Evolutionary conservation across 2,329 filamentous ascomycete species (phyloP).

Genomic region (Pseudofabraea citricarpa): DNA sequence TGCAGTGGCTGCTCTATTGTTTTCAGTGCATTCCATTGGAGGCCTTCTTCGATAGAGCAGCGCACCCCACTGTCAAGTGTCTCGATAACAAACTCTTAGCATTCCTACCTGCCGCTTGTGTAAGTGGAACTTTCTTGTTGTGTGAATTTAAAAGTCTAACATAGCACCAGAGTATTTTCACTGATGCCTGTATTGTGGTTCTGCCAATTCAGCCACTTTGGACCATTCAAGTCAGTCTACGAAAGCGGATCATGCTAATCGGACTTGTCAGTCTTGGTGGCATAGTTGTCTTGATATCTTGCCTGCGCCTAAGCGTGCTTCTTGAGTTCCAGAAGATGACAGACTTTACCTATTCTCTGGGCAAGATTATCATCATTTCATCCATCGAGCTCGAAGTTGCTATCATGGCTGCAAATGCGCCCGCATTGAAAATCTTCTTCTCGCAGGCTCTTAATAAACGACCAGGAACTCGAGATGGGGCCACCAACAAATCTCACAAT

Average conservation of each 20-base stretch:
- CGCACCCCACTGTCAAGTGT: constrained; percentile 20
- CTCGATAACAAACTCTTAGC: constrained; percentile 11
- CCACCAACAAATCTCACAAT: neutral
- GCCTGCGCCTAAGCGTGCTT: constrained; percentile 11
- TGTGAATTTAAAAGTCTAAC: too few relatives aligned
- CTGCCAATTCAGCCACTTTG: constrained; percentile 36
- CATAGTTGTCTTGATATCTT: constrained; percentile 18
- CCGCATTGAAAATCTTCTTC: constrained; percentile 25
- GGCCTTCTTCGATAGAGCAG: constrained; percentile 23
- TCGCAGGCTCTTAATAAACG: neutral
- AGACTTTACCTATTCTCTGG: constrained; percentile 26
- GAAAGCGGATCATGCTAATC: constrained; percentile 15
- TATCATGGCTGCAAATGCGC: constrained; percentile 29
- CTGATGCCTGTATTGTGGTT: constrained; percentile 23
- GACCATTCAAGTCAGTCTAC: constrained; percentile 35
- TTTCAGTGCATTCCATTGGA: constrained; percentile 29
- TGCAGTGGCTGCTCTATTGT: constrained; percentile 24
- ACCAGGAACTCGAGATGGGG: neutral
- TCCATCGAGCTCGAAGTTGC: constrained; percentile 28
- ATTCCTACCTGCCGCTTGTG: constrained; percentile 9
- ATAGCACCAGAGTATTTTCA: constrained; percentile 6
- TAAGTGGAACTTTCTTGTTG: too few relatives aligned
- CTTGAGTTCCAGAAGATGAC: constrained; percentile 16
- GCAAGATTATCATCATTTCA: constrained; percentile 28
- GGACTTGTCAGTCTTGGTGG: constrained; percentile 26